Evolutionary conservation across 2,329 filamentous ascomycete genomes (phyloP), one percentile per base, ranked within the genome.

Genomic region (Penicillium sp.): DNA sequence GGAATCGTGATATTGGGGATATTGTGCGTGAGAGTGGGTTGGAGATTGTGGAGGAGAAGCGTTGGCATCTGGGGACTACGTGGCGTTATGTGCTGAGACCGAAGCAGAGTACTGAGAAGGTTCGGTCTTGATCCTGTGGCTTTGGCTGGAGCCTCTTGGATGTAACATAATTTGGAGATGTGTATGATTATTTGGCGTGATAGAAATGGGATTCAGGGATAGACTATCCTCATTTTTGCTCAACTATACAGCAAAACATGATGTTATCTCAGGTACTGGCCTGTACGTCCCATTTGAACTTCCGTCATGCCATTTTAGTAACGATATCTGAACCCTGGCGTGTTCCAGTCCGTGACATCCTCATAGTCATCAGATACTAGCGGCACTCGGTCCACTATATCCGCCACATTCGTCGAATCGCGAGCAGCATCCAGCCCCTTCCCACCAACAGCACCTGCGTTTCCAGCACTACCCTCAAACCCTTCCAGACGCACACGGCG

Each of bases 331-430:
- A 86, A 86, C 0, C 83, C 84, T 18, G 77, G 66, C 1, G 77
- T 83, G 37, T 84, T 77, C 79, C 81, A 84, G 62, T 86, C 84
- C 2, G 84, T 86, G 3, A 81, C 68, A 65, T 86, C 82, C 21
- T 84, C 81, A 54, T 82, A 81, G 55, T 81, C 79, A 50, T 77
- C 74, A 0, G 75, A 71, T 18, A 71, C 67, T 23, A 80, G 62
- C 46, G 75, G 71, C 0, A 76, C 66, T 31, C 52, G 55, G 8
- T 56, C 59, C 18, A 65, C 60, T 52, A 65, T 55, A 12, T 61
- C 61, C 69, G 69, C 65, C 13, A 72, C 62, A 18, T 75, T 62
- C 54, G 74, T 75, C 1, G 71, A 72, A 7, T 68, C 68, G 1
- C 69, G 72, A 3, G 79, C 73, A 1, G 70, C 72, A 1, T 77